Base-by-base conservation (phyloP, 495 filamentous ascomycete species). In the Lasiosphaeria hispida region DNA sequence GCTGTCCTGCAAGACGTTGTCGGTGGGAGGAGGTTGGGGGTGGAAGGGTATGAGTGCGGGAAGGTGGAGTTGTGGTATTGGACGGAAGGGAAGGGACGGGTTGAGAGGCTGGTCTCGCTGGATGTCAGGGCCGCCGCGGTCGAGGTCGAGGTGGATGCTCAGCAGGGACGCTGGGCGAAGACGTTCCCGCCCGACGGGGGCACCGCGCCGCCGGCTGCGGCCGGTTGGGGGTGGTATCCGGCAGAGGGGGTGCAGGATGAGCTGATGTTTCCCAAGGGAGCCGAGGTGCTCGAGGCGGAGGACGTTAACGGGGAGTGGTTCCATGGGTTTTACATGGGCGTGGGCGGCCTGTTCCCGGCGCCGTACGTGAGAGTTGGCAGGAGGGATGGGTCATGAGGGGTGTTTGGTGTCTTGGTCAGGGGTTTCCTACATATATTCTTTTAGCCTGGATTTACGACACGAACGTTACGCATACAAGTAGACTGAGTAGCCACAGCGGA, bases 241-340 rank as follows among this genome's bases (percentile, higher is more conserved):
- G 80, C 80, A 6, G 67, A 66, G 0, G 83, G 76, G 6, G 70
- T 68, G 6, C 70, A 74, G 35, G 88, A 95, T 69, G 92, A 96
- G 76, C 67, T 96, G 51, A 74, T 83, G 62, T 96, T 96, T 63
- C 92, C 92, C 3, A 86, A 83, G 55, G 85, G 87, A 5, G 90
- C 91, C 0, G 89, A 93, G 71, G 81, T 96, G 10, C 77, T 78
- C 3, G 92, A 96, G 76, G 84, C 84, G 36, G 84, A 89, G 71
- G 86, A 89, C 69, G 83, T 92, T 43, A 96, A 94, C 71, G 89
- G 84, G 39, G 90, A 95, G 69, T 96, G 91, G 91, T 89, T 77
- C 54, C 85, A 84, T 75, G 92, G 92, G 0, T 82, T 78, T 36
- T 96, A 95, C 78, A 86, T 87, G 68, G 90, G 89, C 14, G 72